These are phyloP conservation scores for Talaromyces verruculosus DNA, from an alignment of 2,329 filamentous ascomycete species.

Conservation along the genomic window DNA sequence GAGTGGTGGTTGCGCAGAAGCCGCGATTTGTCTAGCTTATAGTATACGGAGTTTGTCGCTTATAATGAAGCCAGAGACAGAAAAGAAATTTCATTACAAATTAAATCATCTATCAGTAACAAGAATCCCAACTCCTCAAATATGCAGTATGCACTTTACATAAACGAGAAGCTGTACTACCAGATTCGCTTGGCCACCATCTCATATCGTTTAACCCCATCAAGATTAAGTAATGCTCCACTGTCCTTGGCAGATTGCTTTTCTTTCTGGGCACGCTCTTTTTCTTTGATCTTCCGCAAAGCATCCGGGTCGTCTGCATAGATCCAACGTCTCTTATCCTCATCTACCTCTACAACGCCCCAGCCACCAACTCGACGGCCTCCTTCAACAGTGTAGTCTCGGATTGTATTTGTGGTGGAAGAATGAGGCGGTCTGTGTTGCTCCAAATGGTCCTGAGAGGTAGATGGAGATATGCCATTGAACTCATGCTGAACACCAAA, in stretches of 20 bases:
- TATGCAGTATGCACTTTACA: background rate
- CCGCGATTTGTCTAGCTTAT: background rate
- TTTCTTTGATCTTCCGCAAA: conserved; percentile 61
- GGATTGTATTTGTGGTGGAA: conserved; percentile 24
- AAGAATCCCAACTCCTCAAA: background rate
- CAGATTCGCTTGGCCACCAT: conserved; percentile 98
- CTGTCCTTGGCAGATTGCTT: conserved; percentile 44
- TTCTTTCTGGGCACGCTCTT: conserved; percentile 63
- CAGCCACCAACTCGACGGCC: conserved; percentile 77
- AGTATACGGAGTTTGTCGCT: background rate
- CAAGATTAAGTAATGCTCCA: conserved; percentile 60
- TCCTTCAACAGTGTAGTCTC: conserved; percentile 64
- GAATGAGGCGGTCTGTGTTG: conserved; percentile 20
- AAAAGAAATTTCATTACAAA: background rate
- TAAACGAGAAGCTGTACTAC: conserved; percentile 49
- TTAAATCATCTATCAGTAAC: background rate
- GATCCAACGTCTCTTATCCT: conserved; percentile 81
- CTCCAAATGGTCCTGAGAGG: conserved; percentile 2
- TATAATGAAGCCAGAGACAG: background rate
- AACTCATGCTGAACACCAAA: background rate
- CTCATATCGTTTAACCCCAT: conserved; percentile 74
- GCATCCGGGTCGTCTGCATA: conserved; percentile 81
- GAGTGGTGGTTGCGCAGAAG: conserved; percentile 15
- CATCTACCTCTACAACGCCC: conserved; percentile 82
- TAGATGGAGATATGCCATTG: background rate